Evolutionary conservation across 106 monocot genomes (phyloP), one percentile per base, ranked within the genome.

Genomic region (Phalaenopsis equestris): DNA sequence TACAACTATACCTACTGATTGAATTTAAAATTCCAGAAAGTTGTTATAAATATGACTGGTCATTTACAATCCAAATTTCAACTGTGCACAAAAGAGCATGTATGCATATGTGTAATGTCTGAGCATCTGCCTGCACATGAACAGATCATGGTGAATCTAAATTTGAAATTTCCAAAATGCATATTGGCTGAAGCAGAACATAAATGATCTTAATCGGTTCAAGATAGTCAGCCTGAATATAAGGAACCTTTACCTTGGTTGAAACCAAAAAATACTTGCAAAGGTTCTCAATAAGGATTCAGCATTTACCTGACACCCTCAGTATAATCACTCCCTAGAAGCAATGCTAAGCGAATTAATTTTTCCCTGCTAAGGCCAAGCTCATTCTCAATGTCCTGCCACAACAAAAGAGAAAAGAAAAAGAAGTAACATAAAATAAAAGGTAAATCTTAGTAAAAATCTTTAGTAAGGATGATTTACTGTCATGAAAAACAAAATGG

Each of bases 251-350:
- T 24, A 68, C 9, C 68, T 2, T 68, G 37, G 37, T 68, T 67
- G 6, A 39, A 39, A 38, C 39, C 70, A 70, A 12, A 14, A 70
- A 70, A 39, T 70, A 70, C 64, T 65, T 70, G 38, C 39, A 70
- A 39, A 14, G 70, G 70, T 39, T 70, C 39, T 16, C 39, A 15
- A 12, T 70, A 70, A 70, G 39, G n/a, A 39, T 70, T 21, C 38
- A 70, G 70, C 36, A 74, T 42, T 74, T 76, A 99, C 98, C 98
- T 99, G 82, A 99, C 84, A 81, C 98, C 98, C 81, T 94, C 94
- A 72, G 98, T 99, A 76, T 99, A 99, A 82, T 99, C 98, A 87
- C 98, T 99, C 41, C 98, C 98, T 42, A 99, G 88, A 86, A 99
- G 98, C 86, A 99, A 80, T 42, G 98, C 98, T 94, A 95, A 93